Conservation (phyloP, 2,329 filamentous ascomycete species). For the Nannizziopsis arthrosporioides region DNA sequence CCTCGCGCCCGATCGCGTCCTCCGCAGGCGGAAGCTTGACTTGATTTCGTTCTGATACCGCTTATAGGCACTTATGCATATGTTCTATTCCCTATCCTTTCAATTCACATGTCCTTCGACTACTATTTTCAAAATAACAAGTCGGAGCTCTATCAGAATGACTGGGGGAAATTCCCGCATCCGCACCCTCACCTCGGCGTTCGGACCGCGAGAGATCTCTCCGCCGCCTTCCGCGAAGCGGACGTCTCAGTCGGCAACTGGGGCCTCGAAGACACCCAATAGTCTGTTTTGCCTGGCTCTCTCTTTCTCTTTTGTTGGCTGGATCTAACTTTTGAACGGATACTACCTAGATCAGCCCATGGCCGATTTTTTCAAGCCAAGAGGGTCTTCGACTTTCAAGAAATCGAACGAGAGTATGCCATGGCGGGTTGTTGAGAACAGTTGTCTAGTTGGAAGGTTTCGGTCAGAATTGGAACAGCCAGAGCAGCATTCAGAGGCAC, state of each 20-base stretch:
- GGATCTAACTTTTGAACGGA: background rate
- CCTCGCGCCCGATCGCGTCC: background rate
- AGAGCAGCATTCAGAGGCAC: constrained; percentile 5
- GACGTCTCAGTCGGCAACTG: constrained; percentile 41
- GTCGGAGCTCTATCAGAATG: background rate
- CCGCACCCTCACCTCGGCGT: background rate
- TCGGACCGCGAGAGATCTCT: constrained; percentile 34
- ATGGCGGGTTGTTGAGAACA: constrained; percentile 58
- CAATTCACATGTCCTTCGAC: background rate
- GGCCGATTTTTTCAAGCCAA: constrained; percentile 75
- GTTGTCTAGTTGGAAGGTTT: constrained; percentile 67
- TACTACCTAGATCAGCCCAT: constrained; percentile 40
- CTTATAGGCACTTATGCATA: too few relatives aligned
- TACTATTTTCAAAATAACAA: background rate
- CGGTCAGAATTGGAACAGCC: constrained; percentile 28
- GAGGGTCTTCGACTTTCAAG: constrained; percentile 45
- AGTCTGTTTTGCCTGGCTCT: background rate
- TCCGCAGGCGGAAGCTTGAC: background rate
- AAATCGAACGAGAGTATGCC: constrained; percentile 64
- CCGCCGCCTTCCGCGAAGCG: constrained; percentile 45
- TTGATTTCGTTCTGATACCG: background rate
- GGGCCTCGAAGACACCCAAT: too few relatives aligned
- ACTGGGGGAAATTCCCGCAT: constrained; percentile 4
- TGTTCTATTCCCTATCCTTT: too few relatives aligned
- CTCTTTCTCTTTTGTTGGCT: background rate